A percentile compares a stretch with the other conserved stretches of the same genome.
phyloP scores from a whole-genome alignment of 768 basidiomycete species.

The Hortiboletus campestris region DNA sequence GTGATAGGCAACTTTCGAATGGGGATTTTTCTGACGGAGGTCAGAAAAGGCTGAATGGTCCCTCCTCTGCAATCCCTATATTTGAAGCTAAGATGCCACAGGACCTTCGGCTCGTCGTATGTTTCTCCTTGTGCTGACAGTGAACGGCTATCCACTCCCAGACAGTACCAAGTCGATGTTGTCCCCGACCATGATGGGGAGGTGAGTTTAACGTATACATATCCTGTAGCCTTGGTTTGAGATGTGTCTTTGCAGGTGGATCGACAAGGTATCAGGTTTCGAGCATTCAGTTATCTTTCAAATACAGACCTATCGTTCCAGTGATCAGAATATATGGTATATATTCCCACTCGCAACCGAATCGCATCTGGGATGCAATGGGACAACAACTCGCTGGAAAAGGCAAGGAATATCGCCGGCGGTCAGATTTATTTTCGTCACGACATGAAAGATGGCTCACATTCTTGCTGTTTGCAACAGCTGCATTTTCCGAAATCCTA shows the following conservation, averaged over 20 bases:
- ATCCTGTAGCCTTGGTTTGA: neutral
- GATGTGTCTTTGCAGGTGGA: constrained; percentile 32
- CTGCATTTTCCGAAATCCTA: no score
- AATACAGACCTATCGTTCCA: constrained; percentile 11
- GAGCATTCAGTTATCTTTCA: neutral
- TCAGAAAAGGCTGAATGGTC: constrained; percentile 54
- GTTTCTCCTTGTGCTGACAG: constrained; percentile 12
- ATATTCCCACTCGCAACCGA: constrained; percentile 47
- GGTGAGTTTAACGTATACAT: constrained; percentile 16
- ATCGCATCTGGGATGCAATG: constrained; percentile 47
- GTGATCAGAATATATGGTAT: constrained; percentile 51
- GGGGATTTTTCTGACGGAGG: constrained; percentile 70
- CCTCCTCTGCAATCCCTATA: constrained; percentile 49
- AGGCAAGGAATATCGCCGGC: constrained; percentile 51
- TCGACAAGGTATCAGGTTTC: constrained; percentile 34
- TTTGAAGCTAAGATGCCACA: constrained; percentile 66
- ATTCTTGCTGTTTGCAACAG: constrained; percentile 24
- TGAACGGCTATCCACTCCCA: neutral
- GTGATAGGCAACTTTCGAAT: constrained; percentile 59
- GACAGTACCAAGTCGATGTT: constrained; percentile 51
- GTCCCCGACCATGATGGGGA: constrained; percentile 36
- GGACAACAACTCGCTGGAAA: constrained; percentile 40
- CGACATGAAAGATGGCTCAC: neutral
- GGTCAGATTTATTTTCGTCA: constrained; percentile 33
- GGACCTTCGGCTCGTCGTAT: constrained; percentile 50